Evolutionary conservation across 2,329 filamentous ascomycete species (phyloP).

Genomic region (Colletotrichum coccodes): DNA sequence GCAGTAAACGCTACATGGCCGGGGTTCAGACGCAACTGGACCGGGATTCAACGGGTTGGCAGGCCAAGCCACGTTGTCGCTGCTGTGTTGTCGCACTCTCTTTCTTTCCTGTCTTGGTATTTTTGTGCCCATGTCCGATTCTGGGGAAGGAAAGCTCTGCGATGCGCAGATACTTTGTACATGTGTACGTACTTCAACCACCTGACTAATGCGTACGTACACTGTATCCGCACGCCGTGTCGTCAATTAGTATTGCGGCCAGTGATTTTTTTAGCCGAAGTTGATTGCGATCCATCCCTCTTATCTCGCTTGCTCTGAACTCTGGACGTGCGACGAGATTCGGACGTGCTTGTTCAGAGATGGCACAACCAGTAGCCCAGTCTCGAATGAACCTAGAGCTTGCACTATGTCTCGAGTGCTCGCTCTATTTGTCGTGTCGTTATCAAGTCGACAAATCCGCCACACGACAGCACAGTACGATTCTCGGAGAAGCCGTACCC

Average conservation of each 20-base stretch:
- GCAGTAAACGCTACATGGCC: background rate
- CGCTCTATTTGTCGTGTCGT: background rate
- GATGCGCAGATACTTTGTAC: background rate
- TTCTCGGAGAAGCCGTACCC: background rate
- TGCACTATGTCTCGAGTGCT: background rate
- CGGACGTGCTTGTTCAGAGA: background rate
- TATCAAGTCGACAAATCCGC: background rate
- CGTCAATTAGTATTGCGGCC: too few relatives aligned
- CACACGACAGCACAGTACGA: background rate
- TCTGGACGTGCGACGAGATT: background rate
- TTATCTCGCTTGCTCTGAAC: conserved; percentile 11
- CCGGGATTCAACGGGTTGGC: background rate
- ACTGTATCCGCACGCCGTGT: background rate
- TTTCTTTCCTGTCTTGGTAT: background rate
- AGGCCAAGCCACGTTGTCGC: background rate
- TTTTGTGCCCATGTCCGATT: background rate
- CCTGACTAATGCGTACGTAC: background rate
- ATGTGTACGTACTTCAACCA: background rate
- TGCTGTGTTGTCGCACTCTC: background rate
- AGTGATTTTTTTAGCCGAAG: background rate
- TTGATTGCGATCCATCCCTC: conserved; percentile 5
- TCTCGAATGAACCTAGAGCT: background rate
- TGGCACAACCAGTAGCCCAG: background rate
- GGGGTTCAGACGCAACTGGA: background rate
- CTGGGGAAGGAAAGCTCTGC: background rate